phyloP scores from a whole-genome alignment of 768 basidiomycete genomes.

The Hydnum rufescens region DNA sequence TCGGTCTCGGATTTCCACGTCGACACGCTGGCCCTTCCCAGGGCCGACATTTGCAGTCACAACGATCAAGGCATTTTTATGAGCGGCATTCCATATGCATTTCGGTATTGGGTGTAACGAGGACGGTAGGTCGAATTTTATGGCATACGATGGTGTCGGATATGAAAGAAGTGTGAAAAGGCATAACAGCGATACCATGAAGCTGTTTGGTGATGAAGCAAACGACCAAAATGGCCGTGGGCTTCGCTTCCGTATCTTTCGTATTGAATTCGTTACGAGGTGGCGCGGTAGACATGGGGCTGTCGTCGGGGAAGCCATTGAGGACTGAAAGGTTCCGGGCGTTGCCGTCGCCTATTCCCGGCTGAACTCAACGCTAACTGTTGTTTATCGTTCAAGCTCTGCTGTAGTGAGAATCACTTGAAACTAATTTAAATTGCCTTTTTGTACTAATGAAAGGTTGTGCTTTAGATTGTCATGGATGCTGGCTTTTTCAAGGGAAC shows the following conservation, averaged over 20 bases:
- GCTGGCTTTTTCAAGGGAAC: slow-evolving; percentile 22
- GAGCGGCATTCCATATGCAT: slow-evolving; percentile 92
- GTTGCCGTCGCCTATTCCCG: slow-evolving; percentile 1
- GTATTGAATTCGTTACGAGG: too few species aligned
- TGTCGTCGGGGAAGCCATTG: too few species aligned
- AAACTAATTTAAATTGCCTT: neutral
- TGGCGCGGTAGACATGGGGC: too few species aligned
- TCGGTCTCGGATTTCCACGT: slow-evolving; percentile 89
- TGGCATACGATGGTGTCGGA: slow-evolving; percentile 27
- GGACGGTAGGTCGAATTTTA: slow-evolving; percentile 71
- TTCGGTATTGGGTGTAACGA: slow-evolving; percentile 53
- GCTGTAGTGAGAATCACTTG: neutral
- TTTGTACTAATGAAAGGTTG: too few species aligned
- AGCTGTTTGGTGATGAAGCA: neutral
- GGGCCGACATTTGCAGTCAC: slow-evolving; percentile 85
- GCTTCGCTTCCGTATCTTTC: too few species aligned
- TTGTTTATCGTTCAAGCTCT: too few species aligned
- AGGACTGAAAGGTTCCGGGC: neutral
- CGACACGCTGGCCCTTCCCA: slow-evolving; percentile 58
- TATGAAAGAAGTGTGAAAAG: slow-evolving; percentile 18
- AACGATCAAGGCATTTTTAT: slow-evolving; percentile 73
- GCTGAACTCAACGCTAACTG: too few species aligned
- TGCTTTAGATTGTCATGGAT: too few species aligned
- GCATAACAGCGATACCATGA: slow-evolving; percentile 6
- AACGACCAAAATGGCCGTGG: neutral